Evolutionary conservation across 352 stramenopile species (phyloP).

Genomic region (Pythium aristosporum): DNA sequence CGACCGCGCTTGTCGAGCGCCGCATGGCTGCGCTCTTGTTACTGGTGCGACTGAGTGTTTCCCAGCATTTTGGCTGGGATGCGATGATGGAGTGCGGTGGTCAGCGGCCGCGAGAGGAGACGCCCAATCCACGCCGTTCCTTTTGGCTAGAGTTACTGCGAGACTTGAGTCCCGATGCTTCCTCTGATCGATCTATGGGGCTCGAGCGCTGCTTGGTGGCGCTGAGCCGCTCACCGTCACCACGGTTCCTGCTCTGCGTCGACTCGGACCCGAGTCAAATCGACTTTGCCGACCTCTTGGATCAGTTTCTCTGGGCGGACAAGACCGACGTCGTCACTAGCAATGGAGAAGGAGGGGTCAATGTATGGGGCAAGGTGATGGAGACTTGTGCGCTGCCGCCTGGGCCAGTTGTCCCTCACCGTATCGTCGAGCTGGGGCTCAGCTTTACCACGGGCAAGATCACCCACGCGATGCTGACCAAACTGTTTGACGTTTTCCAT

Average conservation of each 20-base stretch:
- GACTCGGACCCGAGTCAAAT: neutral
- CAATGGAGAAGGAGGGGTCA: neutral
- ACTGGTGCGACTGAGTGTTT: constrained; percentile 6
- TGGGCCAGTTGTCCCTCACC: neutral
- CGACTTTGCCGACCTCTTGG: constrained; percentile 4
- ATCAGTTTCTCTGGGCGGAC: constrained; percentile 1
- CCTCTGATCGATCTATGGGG: neutral
- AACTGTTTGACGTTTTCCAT: constrained; percentile 4
- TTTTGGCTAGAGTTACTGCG: constrained; percentile 10
- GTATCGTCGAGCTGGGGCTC: constrained; percentile 6
- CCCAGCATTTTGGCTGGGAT: constrained; percentile 1
- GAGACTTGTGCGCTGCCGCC: neutral
- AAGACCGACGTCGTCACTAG: neutral
- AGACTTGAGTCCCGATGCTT: neutral
- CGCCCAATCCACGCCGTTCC: neutral
- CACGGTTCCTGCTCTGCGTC: constrained; percentile 16
- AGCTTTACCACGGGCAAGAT: constrained; percentile 12
- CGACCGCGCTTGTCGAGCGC: neutral
- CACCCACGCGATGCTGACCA: neutral
- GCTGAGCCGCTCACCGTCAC: constrained; percentile 1
- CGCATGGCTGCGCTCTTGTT: constrained; percentile 2
- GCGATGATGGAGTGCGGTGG: constrained; percentile 7
- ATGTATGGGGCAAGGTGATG: neutral
- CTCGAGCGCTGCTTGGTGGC: constrained; percentile 16
- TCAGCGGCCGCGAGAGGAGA: neutral